Conservation (phyloP, 805 yeast genomes). For the Monosporozyma yasuniensis region DNA sequence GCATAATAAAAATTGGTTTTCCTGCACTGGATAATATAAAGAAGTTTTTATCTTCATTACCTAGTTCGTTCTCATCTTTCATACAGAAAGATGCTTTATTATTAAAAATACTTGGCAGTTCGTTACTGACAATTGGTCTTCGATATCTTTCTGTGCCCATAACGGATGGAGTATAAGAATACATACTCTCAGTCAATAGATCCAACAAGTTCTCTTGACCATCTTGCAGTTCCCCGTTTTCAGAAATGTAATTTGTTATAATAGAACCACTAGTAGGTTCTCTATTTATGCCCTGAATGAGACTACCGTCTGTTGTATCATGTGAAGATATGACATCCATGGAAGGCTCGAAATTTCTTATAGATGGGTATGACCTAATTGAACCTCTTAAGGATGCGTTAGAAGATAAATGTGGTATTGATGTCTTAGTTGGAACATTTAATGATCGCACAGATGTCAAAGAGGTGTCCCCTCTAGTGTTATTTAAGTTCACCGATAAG, state of each 20-base stretch:
- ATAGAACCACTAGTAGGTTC: neutral
- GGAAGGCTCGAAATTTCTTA: conserved; percentile 1
- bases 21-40: conserved; percentile 79
- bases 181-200: conserved; percentile 15
- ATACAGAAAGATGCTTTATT: no score
- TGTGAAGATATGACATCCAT: neutral
- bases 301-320: neutral
- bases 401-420: neutral
- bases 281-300: neutral
- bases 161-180: conserved; percentile 12
- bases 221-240: neutral
- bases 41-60: conserved; percentile 48
- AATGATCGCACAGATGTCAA: neutral
- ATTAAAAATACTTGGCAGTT: conserved; percentile 22
- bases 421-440: neutral
- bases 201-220: conserved; percentile 3
- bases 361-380: conserved; percentile 3
- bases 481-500: conserved; percentile 6
- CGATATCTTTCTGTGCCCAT: conserved; percentile 1
- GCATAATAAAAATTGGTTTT: conserved; percentile 74
- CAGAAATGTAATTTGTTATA: neutral
- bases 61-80: neutral
- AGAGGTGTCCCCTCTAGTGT: conserved; percentile 4
- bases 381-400: neutral
- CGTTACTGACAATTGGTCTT: conserved; percentile 23